These are phyloP conservation scores for Gyrodon lividus DNA, from an alignment of 768 basidiomycete genomes.

Conservation along the genomic window DNA sequence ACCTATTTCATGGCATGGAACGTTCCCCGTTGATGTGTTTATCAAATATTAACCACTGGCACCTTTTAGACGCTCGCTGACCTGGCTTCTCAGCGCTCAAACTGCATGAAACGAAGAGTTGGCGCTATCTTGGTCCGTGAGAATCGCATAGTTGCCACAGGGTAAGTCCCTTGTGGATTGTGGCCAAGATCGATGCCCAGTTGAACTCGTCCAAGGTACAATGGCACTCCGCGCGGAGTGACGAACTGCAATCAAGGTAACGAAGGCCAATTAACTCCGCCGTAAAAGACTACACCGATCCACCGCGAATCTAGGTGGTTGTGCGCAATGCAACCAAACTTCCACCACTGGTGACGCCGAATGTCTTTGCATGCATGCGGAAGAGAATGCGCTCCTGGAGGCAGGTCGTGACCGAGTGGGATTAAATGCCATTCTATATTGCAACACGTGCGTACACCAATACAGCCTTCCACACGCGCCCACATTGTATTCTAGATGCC, in stretches of 20 bases:
- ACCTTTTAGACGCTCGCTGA: conserved; percentile 74
- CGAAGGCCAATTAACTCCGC: background rate
- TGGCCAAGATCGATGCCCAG: background rate
- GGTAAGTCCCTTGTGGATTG: conserved; percentile 42
- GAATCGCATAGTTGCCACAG: conserved; percentile 75
- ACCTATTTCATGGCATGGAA: conserved; percentile 89
- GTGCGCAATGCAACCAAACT: conserved; percentile 70
- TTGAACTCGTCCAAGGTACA: conserved; percentile 60
- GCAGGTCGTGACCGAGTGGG: conserved; percentile 92
- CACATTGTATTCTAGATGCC: conserved; percentile 62
- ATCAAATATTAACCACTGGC: conserved; percentile 4
- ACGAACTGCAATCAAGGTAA: conserved; percentile 67
- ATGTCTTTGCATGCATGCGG: conserved; percentile 95
- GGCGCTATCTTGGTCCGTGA: conserved; percentile 91
- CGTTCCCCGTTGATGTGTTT: background rate
- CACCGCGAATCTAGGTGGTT: conserved; percentile 83
- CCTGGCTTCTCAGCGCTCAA: conserved; percentile 84
- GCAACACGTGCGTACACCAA: conserved; percentile 80
- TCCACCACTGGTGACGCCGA: conserved; percentile 52
- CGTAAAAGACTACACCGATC: conserved; percentile 28
- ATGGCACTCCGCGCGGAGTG: conserved; percentile 91
- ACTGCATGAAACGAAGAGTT: conserved; percentile 97
- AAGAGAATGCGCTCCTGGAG: conserved; percentile 95
- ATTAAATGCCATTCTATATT: conserved; percentile 82
- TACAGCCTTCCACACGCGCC: background rate